Percentiles rank a stretch among this genome's conserved stretches.
phyloP scores from a whole-genome alignment of 306 rosid species.

The Quercus glauca region DNA sequence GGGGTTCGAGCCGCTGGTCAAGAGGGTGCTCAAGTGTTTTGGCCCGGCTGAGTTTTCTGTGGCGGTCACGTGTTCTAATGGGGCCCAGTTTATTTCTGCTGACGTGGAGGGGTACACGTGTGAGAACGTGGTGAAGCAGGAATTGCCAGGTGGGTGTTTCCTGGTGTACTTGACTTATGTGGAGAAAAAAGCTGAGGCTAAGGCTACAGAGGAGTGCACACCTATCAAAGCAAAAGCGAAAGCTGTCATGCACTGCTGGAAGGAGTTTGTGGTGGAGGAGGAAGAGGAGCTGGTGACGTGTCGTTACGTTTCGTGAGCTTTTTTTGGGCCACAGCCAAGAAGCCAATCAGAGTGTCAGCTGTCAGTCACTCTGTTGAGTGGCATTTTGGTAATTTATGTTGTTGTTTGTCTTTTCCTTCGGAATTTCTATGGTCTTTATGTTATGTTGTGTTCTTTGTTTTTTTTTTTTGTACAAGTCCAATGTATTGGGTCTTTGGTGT shows the following conservation, averaged over 20 bases:
- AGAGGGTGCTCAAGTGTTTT: slow-evolving; percentile 40
- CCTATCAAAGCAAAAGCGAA: neutral
- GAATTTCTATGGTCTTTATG: neutral
- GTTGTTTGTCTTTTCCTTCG: neutral
- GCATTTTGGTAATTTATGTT: neutral
- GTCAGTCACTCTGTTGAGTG: neutral
- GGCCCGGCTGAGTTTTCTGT: slow-evolving; percentile 38
- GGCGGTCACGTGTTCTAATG: slow-evolving; percentile 40
- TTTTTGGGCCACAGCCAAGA: neutral
- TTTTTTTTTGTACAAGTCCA: too few species aligned
- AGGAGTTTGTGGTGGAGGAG: neutral
- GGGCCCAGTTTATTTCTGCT: neutral
- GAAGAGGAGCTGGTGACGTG: slow-evolving; percentile 28
- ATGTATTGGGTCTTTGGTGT: too few species aligned
- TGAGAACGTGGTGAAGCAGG: slow-evolving; percentile 39
- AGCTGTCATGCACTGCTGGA: slow-evolving; percentile 6
- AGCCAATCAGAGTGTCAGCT: neutral
- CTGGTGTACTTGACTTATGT: slow-evolving; percentile 34
- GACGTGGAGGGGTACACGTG: slow-evolving; percentile 52
- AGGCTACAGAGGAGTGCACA: neutral
- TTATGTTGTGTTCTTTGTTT: too few species aligned
- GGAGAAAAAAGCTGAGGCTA: neutral
- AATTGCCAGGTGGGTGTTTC: slow-evolving; percentile 40
- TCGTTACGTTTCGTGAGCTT: neutral
- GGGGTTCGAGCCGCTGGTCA: slow-evolving; percentile 12